Percentiles rank a stretch among this genome's conserved stretches.
Conservation (phyloP, 495 filamentous ascomycete species). For the Penicillium roqueforti region DNA sequence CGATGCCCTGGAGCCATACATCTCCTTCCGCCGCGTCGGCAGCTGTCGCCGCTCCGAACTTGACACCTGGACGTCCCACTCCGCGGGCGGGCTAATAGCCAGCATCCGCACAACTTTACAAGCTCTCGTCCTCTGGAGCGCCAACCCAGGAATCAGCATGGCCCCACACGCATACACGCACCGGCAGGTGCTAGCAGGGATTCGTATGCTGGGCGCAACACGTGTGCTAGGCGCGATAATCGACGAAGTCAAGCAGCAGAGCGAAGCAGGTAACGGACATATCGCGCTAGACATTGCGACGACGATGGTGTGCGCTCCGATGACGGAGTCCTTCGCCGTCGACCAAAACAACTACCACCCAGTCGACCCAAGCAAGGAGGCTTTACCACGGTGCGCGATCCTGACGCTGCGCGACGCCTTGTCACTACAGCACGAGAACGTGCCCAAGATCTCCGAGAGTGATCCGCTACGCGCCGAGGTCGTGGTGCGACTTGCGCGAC, state of each 20-base stretch:
- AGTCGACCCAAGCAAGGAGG: constrained; percentile 38
- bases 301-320: constrained; percentile 69
- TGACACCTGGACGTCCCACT: constrained; percentile 64
- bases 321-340: constrained; percentile 45
- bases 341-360: constrained; percentile 42
- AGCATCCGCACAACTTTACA: constrained; percentile 63
- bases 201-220: constrained; percentile 66
- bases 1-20: constrained; percentile 62
- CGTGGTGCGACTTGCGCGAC: constrained; percentile 69
- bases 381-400: constrained; percentile 35
- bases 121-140: constrained; percentile 67
- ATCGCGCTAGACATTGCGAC: constrained; percentile 70
- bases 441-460: constrained; percentile 55
- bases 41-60: constrained; percentile 68
- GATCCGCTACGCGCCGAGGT: constrained; percentile 61
- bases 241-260: constrained; percentile 63
- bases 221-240: constrained; percentile 58
- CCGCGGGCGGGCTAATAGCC: constrained; percentile 56
- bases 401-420: constrained; percentile 69
- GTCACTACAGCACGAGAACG: constrained; percentile 57
- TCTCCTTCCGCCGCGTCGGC: constrained; percentile 61
- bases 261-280: constrained; percentile 49
- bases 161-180: constrained; percentile 76
- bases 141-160: constrained; percentile 57
- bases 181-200: constrained; percentile 61